These are phyloP conservation scores for Corniculantispora saksenae DNA, from an alignment of 2,329 filamentous ascomycete species.

Conservation along the genomic window DNA sequence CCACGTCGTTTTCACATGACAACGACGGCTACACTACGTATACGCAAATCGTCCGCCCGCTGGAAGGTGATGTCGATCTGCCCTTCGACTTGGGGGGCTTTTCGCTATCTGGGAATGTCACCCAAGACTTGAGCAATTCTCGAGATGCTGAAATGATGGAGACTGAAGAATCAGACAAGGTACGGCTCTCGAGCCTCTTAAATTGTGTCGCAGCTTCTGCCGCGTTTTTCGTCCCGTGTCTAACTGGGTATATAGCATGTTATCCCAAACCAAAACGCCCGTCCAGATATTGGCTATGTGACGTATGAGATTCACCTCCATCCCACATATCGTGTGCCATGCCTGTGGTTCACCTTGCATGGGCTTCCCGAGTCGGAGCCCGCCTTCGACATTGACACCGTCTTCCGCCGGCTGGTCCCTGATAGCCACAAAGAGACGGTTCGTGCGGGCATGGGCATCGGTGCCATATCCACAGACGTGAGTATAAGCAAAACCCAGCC, in stretches of 20 bases:
- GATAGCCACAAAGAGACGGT: slow-evolving; percentile 63
- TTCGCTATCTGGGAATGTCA: slow-evolving; percentile 39
- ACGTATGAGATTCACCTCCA: slow-evolving; percentile 76
- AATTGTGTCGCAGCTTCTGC: slow-evolving; percentile 10
- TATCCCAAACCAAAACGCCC: slow-evolving; percentile 34
- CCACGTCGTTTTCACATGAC: slow-evolving; percentile 41
- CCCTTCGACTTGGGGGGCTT: slow-evolving; percentile 48
- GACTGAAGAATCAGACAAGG: slow-evolving; percentile 54
- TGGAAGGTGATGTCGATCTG: slow-evolving; percentile 51
- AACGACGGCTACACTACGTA: slow-evolving; percentile 52
- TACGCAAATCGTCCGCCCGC: slow-evolving; percentile 56
- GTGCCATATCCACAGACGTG: slow-evolving; percentile 76
- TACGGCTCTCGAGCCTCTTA: slow-evolving; percentile 30
- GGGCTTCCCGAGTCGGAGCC: slow-evolving; percentile 56
- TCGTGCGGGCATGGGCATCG: slow-evolving; percentile 59
- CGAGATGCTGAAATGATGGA: slow-evolving; percentile 51
- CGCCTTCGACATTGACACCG: slow-evolving; percentile 64
- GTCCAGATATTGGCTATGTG: slow-evolving; percentile 48
- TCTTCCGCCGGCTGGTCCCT: slow-evolving; percentile 72
- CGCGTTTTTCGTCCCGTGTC: slow-evolving; percentile 21
- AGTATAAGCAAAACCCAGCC: slow-evolving; percentile 40
- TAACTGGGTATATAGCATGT: slow-evolving; percentile 39
- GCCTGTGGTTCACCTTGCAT: slow-evolving; percentile 72
- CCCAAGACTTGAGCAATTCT: slow-evolving; percentile 25
- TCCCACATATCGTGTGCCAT: slow-evolving; percentile 72